Conservation (phyloP, 2,329 filamentous ascomycete species). For the Fusarium tanahbumbuense region DNA sequence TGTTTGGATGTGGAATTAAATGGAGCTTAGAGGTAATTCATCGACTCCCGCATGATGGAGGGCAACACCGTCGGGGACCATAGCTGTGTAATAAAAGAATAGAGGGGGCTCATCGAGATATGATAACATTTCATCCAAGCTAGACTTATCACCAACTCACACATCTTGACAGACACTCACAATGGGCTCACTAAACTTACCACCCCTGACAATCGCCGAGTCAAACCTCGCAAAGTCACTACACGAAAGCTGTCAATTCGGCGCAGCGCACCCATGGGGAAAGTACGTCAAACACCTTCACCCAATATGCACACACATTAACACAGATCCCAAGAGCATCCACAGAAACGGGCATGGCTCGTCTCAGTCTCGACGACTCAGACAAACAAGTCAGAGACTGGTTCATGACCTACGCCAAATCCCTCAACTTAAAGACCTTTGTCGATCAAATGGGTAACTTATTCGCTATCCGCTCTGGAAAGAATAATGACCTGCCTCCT, state of each 20-base stretch:
- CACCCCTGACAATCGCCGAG: background rate
- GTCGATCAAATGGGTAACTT: constrained; percentile 11
- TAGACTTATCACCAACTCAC: background rate
- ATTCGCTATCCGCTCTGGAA: background rate
- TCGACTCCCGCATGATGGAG: no score
- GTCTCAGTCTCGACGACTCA: constrained; percentile 1
- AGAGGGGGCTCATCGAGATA: background rate
- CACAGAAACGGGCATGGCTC: constrained; percentile 14
- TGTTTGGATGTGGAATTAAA: background rate
- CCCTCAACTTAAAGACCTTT: background rate
- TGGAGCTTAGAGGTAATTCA: background rate
- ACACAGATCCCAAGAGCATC: background rate
- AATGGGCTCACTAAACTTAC: background rate
- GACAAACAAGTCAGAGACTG: constrained; percentile 18
- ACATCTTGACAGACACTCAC: background rate
- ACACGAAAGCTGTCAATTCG: constrained; percentile 11
- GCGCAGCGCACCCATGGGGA: constrained; percentile 9
- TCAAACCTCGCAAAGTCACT: constrained; percentile 2
- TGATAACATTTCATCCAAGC: background rate
- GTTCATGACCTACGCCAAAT: constrained; percentile 15
- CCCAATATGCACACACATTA: rapidly evolving
- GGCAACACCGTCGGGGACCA: background rate
- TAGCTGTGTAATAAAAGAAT: background rate
- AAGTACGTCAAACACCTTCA: background rate
- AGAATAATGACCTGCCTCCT: background rate